phyloP scores from a whole-genome alignment of 1,139 yeast species.

The Diutina pseudorugosa region DNA sequence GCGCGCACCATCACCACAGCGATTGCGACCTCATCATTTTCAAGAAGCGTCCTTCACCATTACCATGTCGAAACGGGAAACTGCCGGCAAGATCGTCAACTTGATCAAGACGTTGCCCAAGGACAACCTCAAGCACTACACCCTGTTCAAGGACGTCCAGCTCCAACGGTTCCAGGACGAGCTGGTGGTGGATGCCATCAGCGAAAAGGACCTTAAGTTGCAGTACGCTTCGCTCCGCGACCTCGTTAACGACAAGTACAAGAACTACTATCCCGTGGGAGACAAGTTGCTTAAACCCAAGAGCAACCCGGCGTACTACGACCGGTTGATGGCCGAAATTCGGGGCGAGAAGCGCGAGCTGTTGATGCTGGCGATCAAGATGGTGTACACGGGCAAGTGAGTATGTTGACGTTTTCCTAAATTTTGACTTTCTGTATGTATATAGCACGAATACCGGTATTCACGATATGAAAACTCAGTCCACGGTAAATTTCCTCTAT shows the following conservation, averaged over 20 bases:
- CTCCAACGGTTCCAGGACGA: constrained; percentile 34
- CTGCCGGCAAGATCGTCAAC: constrained; percentile 24
- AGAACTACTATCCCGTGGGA: constrained; percentile 48
- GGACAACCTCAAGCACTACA: constrained; percentile 53
- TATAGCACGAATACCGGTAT: neutral
- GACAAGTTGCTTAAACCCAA: constrained; percentile 62
- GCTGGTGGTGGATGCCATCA: constrained; percentile 14
- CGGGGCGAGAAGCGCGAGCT: constrained; percentile 65
- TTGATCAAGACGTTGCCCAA: constrained; percentile 41
- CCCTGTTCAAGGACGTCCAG: constrained; percentile 57
- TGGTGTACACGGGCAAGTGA: constrained; percentile 29
- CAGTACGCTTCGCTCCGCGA: constrained; percentile 50
- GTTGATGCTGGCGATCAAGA: constrained; percentile 49
- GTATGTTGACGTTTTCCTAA: too few species aligned
- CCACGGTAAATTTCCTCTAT: too few species aligned
- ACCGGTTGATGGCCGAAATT: constrained; percentile 56
- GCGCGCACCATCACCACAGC: too few species aligned
- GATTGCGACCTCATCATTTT: neutral
- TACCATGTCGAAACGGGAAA: constrained; percentile 10
- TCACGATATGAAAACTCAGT: too few species aligned
- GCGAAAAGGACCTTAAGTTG: constrained; percentile 42
- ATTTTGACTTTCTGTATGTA: neutral
- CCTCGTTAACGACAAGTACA: constrained; percentile 49
- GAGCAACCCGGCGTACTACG: constrained; percentile 75
- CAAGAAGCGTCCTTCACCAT: neutral